These are phyloP conservation scores for Xylariaceae sp. DNA, from an alignment of 2,329 filamentous ascomycete genomes.

Conservation along the genomic window DNA sequence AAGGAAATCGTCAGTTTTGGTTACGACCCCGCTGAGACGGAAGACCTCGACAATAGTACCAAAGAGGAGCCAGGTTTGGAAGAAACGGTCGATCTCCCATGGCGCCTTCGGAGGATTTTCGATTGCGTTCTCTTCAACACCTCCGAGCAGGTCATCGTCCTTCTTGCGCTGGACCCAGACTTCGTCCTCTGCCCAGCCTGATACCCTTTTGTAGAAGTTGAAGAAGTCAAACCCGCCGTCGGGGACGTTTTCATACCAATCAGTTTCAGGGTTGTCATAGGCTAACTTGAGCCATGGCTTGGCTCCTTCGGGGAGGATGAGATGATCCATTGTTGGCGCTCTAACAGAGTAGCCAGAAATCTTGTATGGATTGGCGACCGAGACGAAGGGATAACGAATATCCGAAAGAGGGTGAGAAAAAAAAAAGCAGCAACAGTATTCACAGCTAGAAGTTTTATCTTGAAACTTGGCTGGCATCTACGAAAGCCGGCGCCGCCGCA, in stretches of 20 bases:
- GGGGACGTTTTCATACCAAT: constrained; percentile 2
- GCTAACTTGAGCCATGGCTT: constrained; percentile 4
- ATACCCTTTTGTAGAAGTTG: neutral
- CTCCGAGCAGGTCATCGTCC: constrained; percentile 1
- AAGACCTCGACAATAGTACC: neutral
- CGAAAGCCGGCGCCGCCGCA: neutral
- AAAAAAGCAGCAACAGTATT: neutral
- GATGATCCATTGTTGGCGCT: neutral
- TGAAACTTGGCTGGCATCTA: neutral
- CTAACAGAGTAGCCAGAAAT: neutral
- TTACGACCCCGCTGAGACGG: neutral
- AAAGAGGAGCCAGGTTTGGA: constrained; percentile 1
- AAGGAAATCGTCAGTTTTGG: constrained; percentile 1
- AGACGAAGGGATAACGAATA: no score
- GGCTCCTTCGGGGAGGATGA: neutral
- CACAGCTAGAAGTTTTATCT: neutral
- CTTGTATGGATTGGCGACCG: no score
- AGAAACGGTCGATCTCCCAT: constrained; percentile 1
- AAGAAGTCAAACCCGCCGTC: constrained; percentile 1
- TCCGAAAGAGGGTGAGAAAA: neutral
- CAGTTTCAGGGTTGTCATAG: neutral
- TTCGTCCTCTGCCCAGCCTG: neutral
- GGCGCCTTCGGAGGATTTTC: neutral
- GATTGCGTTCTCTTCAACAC: neutral
- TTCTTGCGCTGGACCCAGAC: constrained; percentile 3